Evolutionary conservation across 176 grass and related monocot species (phyloP), one percentile per base, ranked within the genome.

Genomic region (Neostapfia colusana): DNA sequence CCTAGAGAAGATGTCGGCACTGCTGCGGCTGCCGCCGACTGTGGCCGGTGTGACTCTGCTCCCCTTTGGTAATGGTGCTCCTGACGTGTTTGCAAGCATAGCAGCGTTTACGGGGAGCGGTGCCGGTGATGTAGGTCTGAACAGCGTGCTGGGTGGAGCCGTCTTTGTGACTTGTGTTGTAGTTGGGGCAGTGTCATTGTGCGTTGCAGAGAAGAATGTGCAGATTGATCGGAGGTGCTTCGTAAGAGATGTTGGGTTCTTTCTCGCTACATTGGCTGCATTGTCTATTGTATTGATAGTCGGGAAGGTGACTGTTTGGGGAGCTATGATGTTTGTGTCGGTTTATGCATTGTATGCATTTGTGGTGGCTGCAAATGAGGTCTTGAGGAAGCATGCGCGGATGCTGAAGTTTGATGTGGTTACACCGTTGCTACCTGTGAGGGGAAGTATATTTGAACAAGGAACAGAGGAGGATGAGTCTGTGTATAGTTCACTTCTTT

Each of bases 91-190:
- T 73, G 80, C 95, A 2, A 99, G 95, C 58, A 99, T 99, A 60
- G 95, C 95, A 0, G 87, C 95, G 7, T 99, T 99, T 13, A 74
- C 95, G 77, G 91, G 95, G 5, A 90, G 89, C 0, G 87, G 77
- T 2, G 87, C 91, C 0, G 95, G 95, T 61, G 95, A 99, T 25
- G 91, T 99, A 10, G 95, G 95, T 16, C 85, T 99, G 34, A 99
- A 99, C 50, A 99, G 95, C 28, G 95, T 99, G 43, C 36, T 99
- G 15, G 95, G 95, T 17, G 95, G 95, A 73, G 95, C 95, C 11
- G 89, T 99, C 16, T 99, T 99, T 72, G 95, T 99, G 59, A 99
- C 91, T 9, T 99, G 95, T 49, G 84, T 99, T 18, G 95, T 99
- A 39, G 95, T 92, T 24, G 95, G 95, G 41, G 83, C 80, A 0